Evolutionary conservation across 2,329 filamentous ascomycete species (phyloP), one percentile per base, ranked within the genome.

Genomic region (Verticillium dahliae): DNA sequence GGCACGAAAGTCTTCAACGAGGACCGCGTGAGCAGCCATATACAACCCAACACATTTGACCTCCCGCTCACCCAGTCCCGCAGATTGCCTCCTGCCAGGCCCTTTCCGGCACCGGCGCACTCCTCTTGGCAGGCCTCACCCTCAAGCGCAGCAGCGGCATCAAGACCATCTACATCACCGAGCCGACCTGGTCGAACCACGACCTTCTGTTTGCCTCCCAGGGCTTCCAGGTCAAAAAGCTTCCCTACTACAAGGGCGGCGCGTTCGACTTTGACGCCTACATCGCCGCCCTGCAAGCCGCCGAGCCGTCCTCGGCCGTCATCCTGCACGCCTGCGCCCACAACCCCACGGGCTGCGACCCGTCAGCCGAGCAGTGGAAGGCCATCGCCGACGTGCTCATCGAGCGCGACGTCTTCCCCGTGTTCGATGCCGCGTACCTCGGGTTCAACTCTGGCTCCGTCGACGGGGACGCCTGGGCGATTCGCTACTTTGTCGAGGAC

Each of bases 161-260:
- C 0, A 67, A 67, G 31, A 71, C 67, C 3, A 66, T 78, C 14
- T 75, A 71, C 59, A 74, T 79, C 33, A 73, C 75, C 0, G 70
- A 75, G 1, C 76, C 77, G 1, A 77, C 77, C 0, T 79, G 76
- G 76, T 71, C 71, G 7, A 79, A 79, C 63, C 77, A 79, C 52
- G 67, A 72, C 2, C 65, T 73, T 0, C 65, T 79, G 0, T 79
- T 74, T 60, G 62, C 62, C 6, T 71, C 71, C 0, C 64, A 74
- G 1, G 75, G 74, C 0, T 70, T 73, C 60, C 62, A 70, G 1
- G 71, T 77, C 27, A 61, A 68, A 9, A 69, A 66, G 15, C 63
- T 72, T 0, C 73, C 74, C 0, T 79, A 78, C 66, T 77, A 76
- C 65, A 72, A 71, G 6, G 65, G 68, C 7, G 62, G 70, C 13